phyloP scores from a whole-genome alignment of 768 basidiomycete species.

The Rhizopogon vinicolor region DNA sequence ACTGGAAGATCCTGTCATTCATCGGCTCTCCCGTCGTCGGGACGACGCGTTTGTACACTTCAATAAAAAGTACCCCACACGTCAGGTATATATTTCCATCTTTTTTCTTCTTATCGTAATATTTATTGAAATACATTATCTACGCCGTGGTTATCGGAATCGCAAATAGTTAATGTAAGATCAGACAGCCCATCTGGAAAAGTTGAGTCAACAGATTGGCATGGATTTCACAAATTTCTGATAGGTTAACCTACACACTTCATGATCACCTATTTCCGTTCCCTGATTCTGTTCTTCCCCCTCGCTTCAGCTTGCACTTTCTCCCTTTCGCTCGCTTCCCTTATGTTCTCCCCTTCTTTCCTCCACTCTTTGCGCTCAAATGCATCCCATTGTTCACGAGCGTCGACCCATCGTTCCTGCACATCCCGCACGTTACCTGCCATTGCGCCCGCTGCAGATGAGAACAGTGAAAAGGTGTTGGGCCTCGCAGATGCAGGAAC shows the following conservation, averaged over 20 bases:
- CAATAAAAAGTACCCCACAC: too few relatives aligned
- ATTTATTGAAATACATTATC: too few relatives aligned
- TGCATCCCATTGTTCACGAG: constrained; percentile 75
- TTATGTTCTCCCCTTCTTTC: constrained; percentile 54
- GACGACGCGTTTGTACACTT: too few relatives aligned
- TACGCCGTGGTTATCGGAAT: too few relatives aligned
- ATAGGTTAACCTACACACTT: constrained; percentile 2
- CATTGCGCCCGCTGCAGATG: constrained; percentile 55
- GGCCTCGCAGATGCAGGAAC: constrained; percentile 42
- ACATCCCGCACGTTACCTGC: constrained; percentile 64
- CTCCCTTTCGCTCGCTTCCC: constrained; percentile 19
- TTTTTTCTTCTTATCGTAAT: too few relatives aligned
- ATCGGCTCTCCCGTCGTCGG: too few relatives aligned
- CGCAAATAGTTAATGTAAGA: too few relatives aligned
- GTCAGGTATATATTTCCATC: too few relatives aligned
- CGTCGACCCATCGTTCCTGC: constrained; percentile 94
- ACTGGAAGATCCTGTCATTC: constrained; percentile 4
- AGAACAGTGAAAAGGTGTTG: constrained; percentile 65
- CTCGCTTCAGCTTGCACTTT: not conserved
- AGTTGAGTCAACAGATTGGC: too few relatives aligned
- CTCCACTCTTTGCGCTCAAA: constrained; percentile 77
- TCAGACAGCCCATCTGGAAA: too few relatives aligned
- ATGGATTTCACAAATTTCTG: too few relatives aligned
- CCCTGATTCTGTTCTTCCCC: constrained; percentile 18
- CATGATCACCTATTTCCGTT: constrained; percentile 17